Conservation (phyloP, 2,329 filamentous ascomycete genomes). For the Colletotrichum magnum region DNA sequence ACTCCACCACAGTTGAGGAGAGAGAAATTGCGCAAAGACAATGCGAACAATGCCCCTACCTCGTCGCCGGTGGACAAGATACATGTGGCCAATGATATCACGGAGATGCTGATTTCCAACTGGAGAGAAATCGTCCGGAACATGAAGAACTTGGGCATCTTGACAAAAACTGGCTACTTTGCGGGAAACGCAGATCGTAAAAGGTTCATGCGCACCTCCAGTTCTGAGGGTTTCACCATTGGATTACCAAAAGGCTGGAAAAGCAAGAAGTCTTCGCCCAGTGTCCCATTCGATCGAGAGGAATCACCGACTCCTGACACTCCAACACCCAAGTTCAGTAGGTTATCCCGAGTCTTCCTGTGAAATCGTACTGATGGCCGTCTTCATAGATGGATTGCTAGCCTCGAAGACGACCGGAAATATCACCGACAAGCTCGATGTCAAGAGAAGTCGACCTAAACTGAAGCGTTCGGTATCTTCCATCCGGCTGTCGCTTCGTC, state of each 20-base stretch:
- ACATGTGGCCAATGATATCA: conserved; percentile 69
- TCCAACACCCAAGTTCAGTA: conserved; percentile 49
- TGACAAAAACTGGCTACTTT: conserved; percentile 44
- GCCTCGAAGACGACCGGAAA: conserved; percentile 5
- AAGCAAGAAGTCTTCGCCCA: conserved; percentile 40
- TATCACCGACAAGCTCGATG: conserved; percentile 31
- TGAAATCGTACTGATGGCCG: conserved; percentile 27
- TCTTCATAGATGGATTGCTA: conserved; percentile 25
- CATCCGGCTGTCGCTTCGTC: conserved; percentile 29
- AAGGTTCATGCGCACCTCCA: conserved; percentile 53
- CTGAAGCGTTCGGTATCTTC: conserved; percentile 41
- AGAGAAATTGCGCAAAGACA: conserved; percentile 52
- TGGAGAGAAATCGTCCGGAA: conserved; percentile 76
- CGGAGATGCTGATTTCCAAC: conserved; percentile 76
- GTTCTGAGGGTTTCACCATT: conserved; percentile 57
- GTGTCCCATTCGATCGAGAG: conserved; percentile 42
- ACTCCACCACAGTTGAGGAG: conserved; percentile 60
- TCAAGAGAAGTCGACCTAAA: conserved; percentile 41
- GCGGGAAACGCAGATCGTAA: conserved; percentile 30
- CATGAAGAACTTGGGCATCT: conserved; percentile 63
- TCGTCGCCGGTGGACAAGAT: conserved; percentile 67
- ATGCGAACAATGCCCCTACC: conserved; percentile 40
- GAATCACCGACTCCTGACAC: conserved; percentile 56
- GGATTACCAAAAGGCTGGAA: conserved; percentile 56
- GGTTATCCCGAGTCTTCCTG: conserved; percentile 23